Percentiles rank a stretch among this genome's conserved stretches.
Conservation (phyloP, 495 filamentous ascomycete species). For the Penicillium turbatum region DNA sequence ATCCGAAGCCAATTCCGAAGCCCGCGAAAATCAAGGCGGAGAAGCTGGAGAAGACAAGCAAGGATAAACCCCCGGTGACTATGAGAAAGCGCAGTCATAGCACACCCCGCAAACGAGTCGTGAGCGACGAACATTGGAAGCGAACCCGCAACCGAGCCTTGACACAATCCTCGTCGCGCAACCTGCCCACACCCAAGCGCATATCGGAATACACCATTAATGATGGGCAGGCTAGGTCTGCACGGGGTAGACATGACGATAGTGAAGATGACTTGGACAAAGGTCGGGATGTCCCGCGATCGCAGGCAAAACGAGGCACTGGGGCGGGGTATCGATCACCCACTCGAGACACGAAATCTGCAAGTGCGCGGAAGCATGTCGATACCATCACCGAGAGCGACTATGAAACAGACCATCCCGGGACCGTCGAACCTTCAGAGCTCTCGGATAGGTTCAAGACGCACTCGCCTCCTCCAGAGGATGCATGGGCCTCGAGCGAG, state of each 20-base stretch:
- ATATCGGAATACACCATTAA: constrained; percentile 42
- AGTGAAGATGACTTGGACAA: constrained; percentile 22
- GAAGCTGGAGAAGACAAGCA: constrained; percentile 15
- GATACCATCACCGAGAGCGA: constrained; percentile 24
- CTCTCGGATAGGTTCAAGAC: constrained; percentile 23
- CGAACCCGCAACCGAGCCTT: constrained; percentile 43
- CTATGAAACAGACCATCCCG: constrained; percentile 18
- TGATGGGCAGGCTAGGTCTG: constrained; percentile 22
- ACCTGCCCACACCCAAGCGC: constrained; percentile 51
- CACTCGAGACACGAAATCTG: constrained; percentile 13
- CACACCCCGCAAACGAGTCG: constrained; percentile 69
- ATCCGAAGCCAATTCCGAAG: constrained; percentile 28
- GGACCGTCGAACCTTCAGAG: constrained; percentile 18
- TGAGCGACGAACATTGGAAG: constrained; percentile 76
- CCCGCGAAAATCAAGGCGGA: constrained; percentile 24
- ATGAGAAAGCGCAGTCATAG: constrained; percentile 43
- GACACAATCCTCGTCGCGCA: constrained; percentile 42
- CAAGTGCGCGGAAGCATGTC: constrained; percentile 11
- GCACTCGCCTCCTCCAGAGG: constrained; percentile 28
- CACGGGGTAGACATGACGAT: constrained; percentile 18
- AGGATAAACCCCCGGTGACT: constrained; percentile 8
- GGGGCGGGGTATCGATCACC: constrained; percentile 3
- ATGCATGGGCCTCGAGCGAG: constrained; percentile 42
- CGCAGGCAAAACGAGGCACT: constrained; percentile 3
- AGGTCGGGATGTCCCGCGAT: constrained; percentile 9